These are phyloP conservation scores for Xylaria castorea DNA, from an alignment of 495 filamentous ascomycete genomes.

Conservation along the genomic window DNA sequence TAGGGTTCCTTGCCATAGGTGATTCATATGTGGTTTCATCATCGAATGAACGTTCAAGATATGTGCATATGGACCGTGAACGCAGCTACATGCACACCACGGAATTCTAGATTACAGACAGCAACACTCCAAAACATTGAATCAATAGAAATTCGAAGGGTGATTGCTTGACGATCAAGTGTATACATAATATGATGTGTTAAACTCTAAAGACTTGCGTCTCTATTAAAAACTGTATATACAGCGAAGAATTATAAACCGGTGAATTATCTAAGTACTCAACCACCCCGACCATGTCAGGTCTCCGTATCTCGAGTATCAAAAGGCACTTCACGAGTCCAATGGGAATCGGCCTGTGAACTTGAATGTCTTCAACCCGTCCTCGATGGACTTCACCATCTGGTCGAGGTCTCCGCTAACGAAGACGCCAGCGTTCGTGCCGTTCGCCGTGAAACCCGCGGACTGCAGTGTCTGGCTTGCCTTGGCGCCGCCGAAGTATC, in stretches of 20 bases:
- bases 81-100: not conserved
- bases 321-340: slow-evolving; percentile 42
- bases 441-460: slow-evolving; percentile 46
- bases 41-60: not conserved
- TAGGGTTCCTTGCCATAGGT: not conserved
- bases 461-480: slow-evolving; percentile 47
- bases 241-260: slow-evolving; percentile 5
- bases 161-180: not conserved
- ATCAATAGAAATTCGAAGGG: not conserved
- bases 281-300: not conserved
- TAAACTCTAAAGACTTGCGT: slow-evolving; percentile 18
- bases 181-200: not conserved
- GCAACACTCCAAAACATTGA: not conserved
- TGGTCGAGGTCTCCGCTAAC: slow-evolving; percentile 40
- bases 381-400: slow-evolving; percentile 58
- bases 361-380: slow-evolving; percentile 70
- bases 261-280: not conserved
- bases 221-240: slow-evolving; percentile 7
- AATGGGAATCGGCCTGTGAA: slow-evolving; percentile 63
- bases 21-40: not conserved
- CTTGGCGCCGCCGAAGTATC: slow-evolving; percentile 59
- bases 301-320: not conserved
- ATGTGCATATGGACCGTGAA: not conserved
- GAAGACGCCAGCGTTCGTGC: slow-evolving; percentile 59
- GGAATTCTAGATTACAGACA: not conserved